Base-by-base conservation (phyloP, 495 filamentous ascomycete species). In the Aspergillus wentii region DNA sequence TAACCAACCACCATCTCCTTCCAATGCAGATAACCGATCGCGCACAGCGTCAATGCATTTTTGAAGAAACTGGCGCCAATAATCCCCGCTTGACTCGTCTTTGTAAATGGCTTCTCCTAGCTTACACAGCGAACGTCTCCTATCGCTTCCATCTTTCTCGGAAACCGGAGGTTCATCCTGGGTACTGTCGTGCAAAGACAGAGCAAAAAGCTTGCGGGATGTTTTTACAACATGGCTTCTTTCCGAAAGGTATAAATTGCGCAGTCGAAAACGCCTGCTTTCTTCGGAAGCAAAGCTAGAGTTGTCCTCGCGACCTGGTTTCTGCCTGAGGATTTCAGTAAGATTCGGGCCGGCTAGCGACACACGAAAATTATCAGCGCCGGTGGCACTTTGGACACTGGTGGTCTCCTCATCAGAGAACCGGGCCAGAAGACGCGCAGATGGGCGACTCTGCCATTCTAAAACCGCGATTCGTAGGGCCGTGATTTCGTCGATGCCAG, bases 381-480 rank as follows among this genome's bases (percentile, higher is more conserved):
- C 81, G 3, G 80, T 69, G 7, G 79, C 83, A 35, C 78, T 78
- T 47, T 82, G 77, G 25, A 88, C 52, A 41, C 79, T 82, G 30
- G 75, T 72, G 16, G 73, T 62, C 61, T 88, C 84, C 38, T 86
- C 81, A 25, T 77, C 77, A 1, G 81, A 80, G 25, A 85, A 77
- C 6, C 75, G 76, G 13, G 72, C 66, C 21, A 79, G 68, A 15
- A 94, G 74, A 40, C 86, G 80, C 31, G 64, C 59, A 2, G 75
- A 63, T 15, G 86, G 68, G 22, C 88, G 75, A 22, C 69, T 73
- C 56, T 95, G 90, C 76, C 83, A 88, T 74, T 98, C 92, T 15
- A 91, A 56, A 17, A 94, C 64, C 6, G 79, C 78, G 27, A 94
- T 75, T 31, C 94, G 75, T 36, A 98, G 72, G 30, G 92, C 89